Conservation (phyloP, 2,329 filamentous ascomycete species). For the Penicillium sp. region DNA sequence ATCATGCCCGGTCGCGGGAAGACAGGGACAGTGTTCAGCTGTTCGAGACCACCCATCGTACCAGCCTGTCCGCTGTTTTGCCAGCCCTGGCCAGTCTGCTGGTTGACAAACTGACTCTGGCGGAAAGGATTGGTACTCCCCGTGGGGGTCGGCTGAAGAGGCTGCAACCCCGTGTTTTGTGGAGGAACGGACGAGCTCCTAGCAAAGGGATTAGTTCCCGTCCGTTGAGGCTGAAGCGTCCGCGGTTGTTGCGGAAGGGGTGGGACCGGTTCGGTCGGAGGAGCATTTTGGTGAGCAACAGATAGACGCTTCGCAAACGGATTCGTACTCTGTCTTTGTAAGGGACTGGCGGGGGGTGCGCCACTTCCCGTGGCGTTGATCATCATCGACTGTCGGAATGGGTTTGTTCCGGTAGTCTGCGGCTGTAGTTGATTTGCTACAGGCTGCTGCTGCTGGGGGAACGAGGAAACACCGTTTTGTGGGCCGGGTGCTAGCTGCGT, state of each 20-base stretch:
- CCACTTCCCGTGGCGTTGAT: slow-evolving; percentile 51
- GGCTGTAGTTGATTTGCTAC: slow-evolving; percentile 36
- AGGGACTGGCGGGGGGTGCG: slow-evolving; percentile 49
- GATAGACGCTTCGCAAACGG: slow-evolving; percentile 74
- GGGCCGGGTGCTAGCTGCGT: slow-evolving; percentile 51
- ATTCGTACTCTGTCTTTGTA: slow-evolving; percentile 74
- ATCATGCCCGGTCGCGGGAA: slow-evolving; percentile 77
- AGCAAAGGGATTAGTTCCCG: slow-evolving; percentile 74
- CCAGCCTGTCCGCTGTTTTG: slow-evolving; percentile 73
- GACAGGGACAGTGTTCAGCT: slow-evolving; percentile 76
- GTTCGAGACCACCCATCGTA: slow-evolving; percentile 76
- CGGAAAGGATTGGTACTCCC: slow-evolving; percentile 95
- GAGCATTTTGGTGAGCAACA: slow-evolving; percentile 32
- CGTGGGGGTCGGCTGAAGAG: slow-evolving; percentile 74
- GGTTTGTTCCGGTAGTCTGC: slow-evolving; percentile 69
- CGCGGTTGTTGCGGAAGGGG: slow-evolving; percentile 42
- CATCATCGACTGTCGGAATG: slow-evolving; percentile 91
- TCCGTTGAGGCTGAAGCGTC: slow-evolving; percentile 61
- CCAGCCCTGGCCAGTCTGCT: slow-evolving; percentile 86
- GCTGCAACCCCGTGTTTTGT: slow-evolving; percentile 40
- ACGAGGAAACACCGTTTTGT: slow-evolving; percentile 53
- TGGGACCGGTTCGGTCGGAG: slow-evolving; percentile 33
- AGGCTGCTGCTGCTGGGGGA: slow-evolving; percentile 45
- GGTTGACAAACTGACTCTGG: slow-evolving; percentile 87
- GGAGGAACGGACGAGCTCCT: slow-evolving; percentile 54